Percentiles rank a stretch among this genome's conserved stretches.
phyloP scores from a whole-genome alignment of 2,329 filamentous ascomycete species.

The Truncatella angustata region DNA sequence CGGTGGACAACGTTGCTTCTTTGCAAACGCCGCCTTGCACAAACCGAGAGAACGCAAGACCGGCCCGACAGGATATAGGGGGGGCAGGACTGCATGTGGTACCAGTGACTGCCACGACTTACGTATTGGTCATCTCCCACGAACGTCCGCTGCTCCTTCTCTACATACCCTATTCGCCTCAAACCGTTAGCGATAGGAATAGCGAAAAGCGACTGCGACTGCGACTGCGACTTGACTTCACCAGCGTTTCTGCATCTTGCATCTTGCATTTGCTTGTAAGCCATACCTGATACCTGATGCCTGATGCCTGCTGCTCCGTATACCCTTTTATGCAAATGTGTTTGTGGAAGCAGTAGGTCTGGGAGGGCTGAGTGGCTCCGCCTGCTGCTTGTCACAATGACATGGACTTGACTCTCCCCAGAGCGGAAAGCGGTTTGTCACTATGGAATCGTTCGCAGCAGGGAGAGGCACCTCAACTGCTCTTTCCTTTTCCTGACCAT shows the following conservation, averaged over 20 bases:
- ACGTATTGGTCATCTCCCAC: constrained; percentile 6
- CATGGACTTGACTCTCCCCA: too few species aligned
- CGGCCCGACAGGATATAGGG: constrained; percentile 5
- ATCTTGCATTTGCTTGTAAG: not conserved
- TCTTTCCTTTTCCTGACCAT: not conserved
- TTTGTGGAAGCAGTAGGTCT: not conserved
- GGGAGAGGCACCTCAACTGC: too few species aligned
- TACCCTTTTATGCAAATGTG: not conserved
- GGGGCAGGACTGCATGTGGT: not conserved
- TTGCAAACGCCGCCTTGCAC: not conserved
- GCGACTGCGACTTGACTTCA: not conserved
- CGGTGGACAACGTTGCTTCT: not conserved
- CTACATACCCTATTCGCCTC: not conserved
- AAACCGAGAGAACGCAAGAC: constrained; percentile 3
- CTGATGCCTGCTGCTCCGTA: too few species aligned
- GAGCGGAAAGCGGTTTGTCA: not conserved
- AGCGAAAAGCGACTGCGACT: too few species aligned
- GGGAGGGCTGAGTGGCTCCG: not conserved
- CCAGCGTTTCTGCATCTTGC: not conserved
- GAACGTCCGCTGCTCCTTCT: not conserved
- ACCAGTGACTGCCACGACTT: not conserved
- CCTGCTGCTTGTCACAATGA: not conserved
- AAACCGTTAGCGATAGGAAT: not conserved
- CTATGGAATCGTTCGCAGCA: not conserved
- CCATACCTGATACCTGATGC: not conserved